Conservation (phyloP, 768 basidiomycete species). For the Phanerochaete carnosa region DNA sequence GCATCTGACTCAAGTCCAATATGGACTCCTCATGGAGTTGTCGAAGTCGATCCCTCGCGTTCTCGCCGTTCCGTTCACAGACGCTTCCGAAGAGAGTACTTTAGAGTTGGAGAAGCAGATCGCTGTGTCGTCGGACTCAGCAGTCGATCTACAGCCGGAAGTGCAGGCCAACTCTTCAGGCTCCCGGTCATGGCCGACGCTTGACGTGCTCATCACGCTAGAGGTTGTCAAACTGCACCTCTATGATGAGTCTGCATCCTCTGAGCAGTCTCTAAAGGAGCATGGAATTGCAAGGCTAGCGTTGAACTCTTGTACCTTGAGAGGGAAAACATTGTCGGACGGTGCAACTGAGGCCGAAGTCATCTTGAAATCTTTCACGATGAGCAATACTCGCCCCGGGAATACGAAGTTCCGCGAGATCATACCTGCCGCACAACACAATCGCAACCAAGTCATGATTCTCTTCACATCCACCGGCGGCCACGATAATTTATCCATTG, state of each 20-base stretch:
- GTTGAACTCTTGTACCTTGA: slow-evolving; percentile 72
- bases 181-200: slow-evolving; percentile 49
- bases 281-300: slow-evolving; percentile 86
- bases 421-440: slow-evolving; percentile 86
- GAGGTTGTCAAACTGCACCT: slow-evolving; percentile 78
- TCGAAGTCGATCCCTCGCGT: slow-evolving; percentile 67
- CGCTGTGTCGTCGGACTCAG: slow-evolving; percentile 2
- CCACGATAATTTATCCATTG: slow-evolving; percentile 52
- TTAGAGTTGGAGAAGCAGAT: slow-evolving; percentile 15
- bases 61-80: slow-evolving; percentile 42
- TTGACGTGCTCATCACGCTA: slow-evolving; percentile 75
- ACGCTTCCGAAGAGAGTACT: slow-evolving; percentile 22
- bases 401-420: slow-evolving; percentile 89
- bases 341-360: slow-evolving; percentile 86
- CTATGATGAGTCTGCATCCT: slow-evolving; percentile 66
- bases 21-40: slow-evolving; percentile 63
- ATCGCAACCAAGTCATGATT: slow-evolving; percentile 90
- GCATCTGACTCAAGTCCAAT: slow-evolving; percentile 82
- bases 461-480: slow-evolving; percentile 80
- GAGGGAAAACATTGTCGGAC: slow-evolving; percentile 79
- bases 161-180: slow-evolving; percentile 34
- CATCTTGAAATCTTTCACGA: slow-evolving; percentile 85
- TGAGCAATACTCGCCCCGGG: slow-evolving; percentile 84
- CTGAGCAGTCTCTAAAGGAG: slow-evolving; percentile 56
- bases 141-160: slow-evolving; percentile 56